Evolutionary conservation across 2,329 filamentous ascomycete species (phyloP).

Genomic region (Thelonectria olida): DNA sequence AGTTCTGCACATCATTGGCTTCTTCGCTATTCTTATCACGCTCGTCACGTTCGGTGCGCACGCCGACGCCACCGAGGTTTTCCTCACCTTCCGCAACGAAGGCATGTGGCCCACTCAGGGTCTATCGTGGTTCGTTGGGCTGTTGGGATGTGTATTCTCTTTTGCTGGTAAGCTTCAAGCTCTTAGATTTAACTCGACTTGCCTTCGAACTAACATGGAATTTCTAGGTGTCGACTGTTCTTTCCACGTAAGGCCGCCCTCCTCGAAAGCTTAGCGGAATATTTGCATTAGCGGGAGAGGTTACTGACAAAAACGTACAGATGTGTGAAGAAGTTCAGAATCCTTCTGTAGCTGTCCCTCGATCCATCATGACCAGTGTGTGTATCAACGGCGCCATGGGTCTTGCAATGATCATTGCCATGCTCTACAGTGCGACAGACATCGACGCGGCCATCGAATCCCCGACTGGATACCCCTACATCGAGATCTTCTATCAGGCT

Average conservation of each 20-base stretch:
- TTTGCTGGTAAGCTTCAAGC: constrained; percentile 41
- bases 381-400: constrained; percentile 62
- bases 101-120: constrained; percentile 54
- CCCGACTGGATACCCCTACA: constrained; percentile 64
- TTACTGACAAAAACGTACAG: constrained; percentile 27
- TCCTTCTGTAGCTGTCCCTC: constrained; percentile 59
- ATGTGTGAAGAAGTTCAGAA: constrained; percentile 58
- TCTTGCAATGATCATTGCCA: constrained; percentile 62
- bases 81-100: constrained; percentile 53
- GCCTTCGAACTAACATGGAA: not conserved
- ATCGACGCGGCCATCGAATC: constrained; percentile 53
- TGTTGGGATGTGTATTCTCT: constrained; percentile 52
- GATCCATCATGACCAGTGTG: constrained; percentile 58
- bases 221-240: constrained; percentile 35
- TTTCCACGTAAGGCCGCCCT: constrained; percentile 37
- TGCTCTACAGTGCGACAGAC: constrained; percentile 63
- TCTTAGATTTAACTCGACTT: no score
- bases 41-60: constrained; percentile 45
- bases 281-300: not conserved
- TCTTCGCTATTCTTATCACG: constrained; percentile 45
- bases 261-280: accelerated
- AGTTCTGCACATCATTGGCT: constrained; percentile 54
- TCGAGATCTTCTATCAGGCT: constrained; percentile 64
- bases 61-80: constrained; percentile 48
- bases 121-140: constrained; percentile 56